Conservation (phyloP, 192 early-diverging fungal genomes). For the Entophlyctis luteolus region DNA sequence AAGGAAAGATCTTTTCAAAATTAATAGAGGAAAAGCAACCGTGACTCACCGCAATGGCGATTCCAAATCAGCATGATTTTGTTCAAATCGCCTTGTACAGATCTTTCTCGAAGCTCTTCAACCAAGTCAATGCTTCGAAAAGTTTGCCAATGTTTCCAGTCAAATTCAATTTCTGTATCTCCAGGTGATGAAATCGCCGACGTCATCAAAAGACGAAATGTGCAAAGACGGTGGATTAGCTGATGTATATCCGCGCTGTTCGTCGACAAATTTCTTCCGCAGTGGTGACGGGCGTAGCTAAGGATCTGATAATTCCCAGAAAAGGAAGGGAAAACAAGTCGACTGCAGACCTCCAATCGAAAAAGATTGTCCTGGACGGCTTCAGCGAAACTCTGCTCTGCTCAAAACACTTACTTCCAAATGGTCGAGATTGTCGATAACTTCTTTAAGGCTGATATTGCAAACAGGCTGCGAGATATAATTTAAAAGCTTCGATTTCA, state of each 20-base stretch:
- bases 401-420: conserved; percentile 16
- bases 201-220: conserved; percentile 27
- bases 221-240: conserved; percentile 32
- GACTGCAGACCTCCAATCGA: conserved; percentile 24
- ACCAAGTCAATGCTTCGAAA: conserved; percentile 48
- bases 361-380: conserved; percentile 14
- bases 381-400: neutral
- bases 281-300: conserved; percentile 18
- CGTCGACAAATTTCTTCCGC: neutral
- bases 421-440: conserved; percentile 16
- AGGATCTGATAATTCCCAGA: conserved; percentile 19
- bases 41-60: conserved; percentile 41
- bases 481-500: conserved; percentile 5
- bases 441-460: neutral
- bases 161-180: neutral
- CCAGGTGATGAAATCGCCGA: neutral
- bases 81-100: conserved; percentile 44
- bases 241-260: conserved; percentile 15
- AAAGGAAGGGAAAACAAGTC: neutral
- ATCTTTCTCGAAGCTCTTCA: conserved; percentile 29
- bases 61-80: conserved; percentile 49
- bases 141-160: conserved; percentile 40
- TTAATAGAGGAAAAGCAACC: neutral
- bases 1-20: conserved; percentile 21
- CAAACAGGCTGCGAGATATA: neutral